Evolutionary conservation across 352 stramenopile species (phyloP), one percentile per base, ranked within the genome.

Genomic region (Globisporangium carolinianum): DNA sequence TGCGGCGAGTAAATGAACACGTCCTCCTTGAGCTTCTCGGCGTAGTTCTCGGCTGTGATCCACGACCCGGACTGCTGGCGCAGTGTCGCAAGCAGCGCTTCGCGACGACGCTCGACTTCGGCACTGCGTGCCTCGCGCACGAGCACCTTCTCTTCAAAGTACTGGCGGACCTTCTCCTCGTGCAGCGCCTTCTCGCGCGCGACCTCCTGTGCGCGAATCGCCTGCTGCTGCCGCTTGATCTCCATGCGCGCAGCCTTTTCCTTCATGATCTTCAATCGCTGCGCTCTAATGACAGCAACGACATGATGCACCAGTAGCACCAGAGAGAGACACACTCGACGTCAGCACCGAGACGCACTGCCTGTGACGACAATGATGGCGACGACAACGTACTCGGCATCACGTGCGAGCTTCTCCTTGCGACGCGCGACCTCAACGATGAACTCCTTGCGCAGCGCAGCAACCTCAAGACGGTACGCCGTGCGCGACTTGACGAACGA

Each of bases 161-260:
- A 77, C 76, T 78, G 60, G 61, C 79, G 79, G 62, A 91, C 79
- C 55, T 85, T 74, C 65, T 87, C 84, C 39, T 90, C 82, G 65
- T 94, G 82, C 37, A 79, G 67, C 45, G 73, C 75, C 67, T 91
- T 91, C 71, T 94, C 84, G 37, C 72, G 75, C 58, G 76, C 82
- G 6, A 94, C 82, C 60, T 94, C 84, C 66, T 83, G 76, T 46
- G 84, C 84, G 47, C 84, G 82, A 50, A 92, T 87, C 24, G 72
- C 82, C 70, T 94, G 82, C 67, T 92, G 78, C 69, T 94, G 82
- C 32, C 80, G 82, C 75, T 94, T 94, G 63, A 91, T 87, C 62
- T 89, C 82, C 73, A 94, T 76, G 65, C 84, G 80, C 51, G 82
- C 80, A 9, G 84, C 82, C 75, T 94, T 94, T 55, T 83, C 82